These are phyloP conservation scores for Starmerella riodocensis DNA, from an alignment of 805 yeast genomes.

Conservation along the genomic window DNA sequence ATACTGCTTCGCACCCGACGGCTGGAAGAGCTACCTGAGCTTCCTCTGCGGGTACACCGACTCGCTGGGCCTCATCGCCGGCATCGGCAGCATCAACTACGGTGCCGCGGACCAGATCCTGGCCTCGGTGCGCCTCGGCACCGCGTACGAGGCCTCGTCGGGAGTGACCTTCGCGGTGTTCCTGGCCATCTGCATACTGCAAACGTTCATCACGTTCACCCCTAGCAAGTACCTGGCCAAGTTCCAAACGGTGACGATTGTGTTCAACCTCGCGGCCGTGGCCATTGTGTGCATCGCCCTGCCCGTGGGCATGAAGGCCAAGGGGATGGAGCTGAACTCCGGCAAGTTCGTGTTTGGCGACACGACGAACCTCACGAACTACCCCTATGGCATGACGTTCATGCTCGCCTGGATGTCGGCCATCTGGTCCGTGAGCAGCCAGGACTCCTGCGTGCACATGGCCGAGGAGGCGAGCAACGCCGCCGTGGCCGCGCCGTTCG, in stretches of 20 bases:
- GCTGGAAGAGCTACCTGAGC: conserved; percentile 36
- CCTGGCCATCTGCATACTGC: conserved; percentile 45
- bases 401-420: conserved; percentile 47
- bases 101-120: conserved; percentile 53
- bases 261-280: conserved; percentile 40
- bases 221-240: conserved; percentile 46
- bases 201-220: conserved; percentile 40
- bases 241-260: conserved; percentile 47
- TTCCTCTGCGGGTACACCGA: conserved; percentile 56
- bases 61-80: conserved; percentile 52
- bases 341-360: conserved; percentile 45
- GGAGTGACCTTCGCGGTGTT: conserved; percentile 51
- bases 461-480: conserved; percentile 58
- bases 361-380: conserved; percentile 36
- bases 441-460: conserved; percentile 61
- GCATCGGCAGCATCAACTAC: conserved; percentile 55
- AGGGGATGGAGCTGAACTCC: conserved; percentile 31
- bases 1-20: conserved; percentile 48
- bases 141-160: conserved; percentile 40
- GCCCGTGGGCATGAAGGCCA: conserved; percentile 37
- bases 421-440: conserved; percentile 64
- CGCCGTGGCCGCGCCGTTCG: conserved; percentile 48
- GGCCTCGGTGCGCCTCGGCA: conserved; percentile 27
- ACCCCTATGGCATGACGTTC: conserved; percentile 50
- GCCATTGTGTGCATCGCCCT: conserved; percentile 46